A percentile compares a stretch with the other conserved stretches of the same genome.
phyloP scores from a whole-genome alignment of 768 basidiomycete genomes.

The Podaxis sp. region DNA sequence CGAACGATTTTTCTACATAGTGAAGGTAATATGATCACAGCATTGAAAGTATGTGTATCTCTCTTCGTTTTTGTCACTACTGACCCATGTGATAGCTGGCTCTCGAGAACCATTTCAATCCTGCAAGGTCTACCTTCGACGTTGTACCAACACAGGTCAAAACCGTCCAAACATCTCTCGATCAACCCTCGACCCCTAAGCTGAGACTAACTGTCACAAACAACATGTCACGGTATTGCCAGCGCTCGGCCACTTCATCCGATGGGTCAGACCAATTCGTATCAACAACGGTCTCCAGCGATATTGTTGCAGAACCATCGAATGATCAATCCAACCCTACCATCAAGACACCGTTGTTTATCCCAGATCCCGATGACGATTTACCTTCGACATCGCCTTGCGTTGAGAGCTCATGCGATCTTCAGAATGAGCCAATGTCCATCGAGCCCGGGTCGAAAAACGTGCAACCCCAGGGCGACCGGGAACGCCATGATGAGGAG shows the following conservation, averaged over 20 bases:
- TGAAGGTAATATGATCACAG: slow-evolving; percentile 75
- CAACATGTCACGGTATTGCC: neutral
- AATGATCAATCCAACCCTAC: neutral
- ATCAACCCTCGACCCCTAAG: neutral
- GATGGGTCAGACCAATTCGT: neutral
- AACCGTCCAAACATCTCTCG: slow-evolving; percentile 8
- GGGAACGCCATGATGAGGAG: neutral
- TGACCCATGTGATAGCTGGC: slow-evolving; percentile 43
- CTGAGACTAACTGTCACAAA: neutral
- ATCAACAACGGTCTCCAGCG: neutral
- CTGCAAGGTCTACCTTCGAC: slow-evolving; percentile 72
- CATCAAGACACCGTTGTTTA: neutral
- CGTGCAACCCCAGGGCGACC: neutral
- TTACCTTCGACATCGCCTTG: neutral
- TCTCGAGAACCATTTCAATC: slow-evolving; percentile 67
- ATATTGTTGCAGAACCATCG: too few relatives aligned
- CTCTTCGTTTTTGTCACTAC: neutral
- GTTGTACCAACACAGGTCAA: slow-evolving; percentile 32
- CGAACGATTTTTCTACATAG: slow-evolving; percentile 91
- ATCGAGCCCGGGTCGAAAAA: slow-evolving; percentile 16
- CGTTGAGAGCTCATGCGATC: neutral
- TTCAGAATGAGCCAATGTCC: slow-evolving; percentile 11
- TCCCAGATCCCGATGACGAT: slow-evolving; percentile 15
- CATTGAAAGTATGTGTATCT: slow-evolving; percentile 62
- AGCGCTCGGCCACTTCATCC: neutral